Base-by-base conservation (phyloP, 768 basidiomycete genomes). In the Heimioporus sp. region DNA sequence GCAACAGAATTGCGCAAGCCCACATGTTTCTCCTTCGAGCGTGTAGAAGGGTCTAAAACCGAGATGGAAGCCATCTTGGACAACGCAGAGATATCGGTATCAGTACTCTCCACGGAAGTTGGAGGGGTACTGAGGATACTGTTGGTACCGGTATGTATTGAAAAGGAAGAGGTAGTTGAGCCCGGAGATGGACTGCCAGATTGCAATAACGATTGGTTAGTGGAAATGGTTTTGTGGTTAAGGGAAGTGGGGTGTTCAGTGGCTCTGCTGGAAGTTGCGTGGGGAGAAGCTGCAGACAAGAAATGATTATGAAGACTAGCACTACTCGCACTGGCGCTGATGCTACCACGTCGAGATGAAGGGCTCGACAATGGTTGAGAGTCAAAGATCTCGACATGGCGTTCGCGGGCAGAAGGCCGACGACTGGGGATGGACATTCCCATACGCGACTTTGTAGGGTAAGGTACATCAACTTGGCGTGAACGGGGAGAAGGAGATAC, bases 361-460 rank as follows among this genome's bases (percentile, higher is more conserved):
- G 78, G 78, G 60, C 85, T 89, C 5, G 83, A 70, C 21, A 92
- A 66, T 30, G 90, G 90, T 64, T 92, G 90, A 3, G 90, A 92
- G 63, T 87, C 79, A 60, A 90, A 88, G 34, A 91, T 92, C 61
- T 90, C 85, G 39, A 91, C 89, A 52, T 87, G 84, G 20, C 81
- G 79, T 55, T 80, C 77, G 12, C 79, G 66, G 52, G 44, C 75
- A 63, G 53, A 76, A 72, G 50, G 43, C 20, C 78, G 79, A 39
- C 75, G 76, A 43, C 73, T 78, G 41, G 81, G 85, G 59, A 83
- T 87, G 31, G 79, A 76, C 51, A 85, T 80, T 36, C 82, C 81
- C 21, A 80, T 70, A 42, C 80, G 85, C 48, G 75, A 76, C 69
- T 79, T 85, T 47, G 83, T 82, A 15, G 85, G 83, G 28, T 79